Evolutionary conservation across 2,329 filamentous ascomycete species (phyloP).

Genomic region (Alternaria incomplexa): DNA sequence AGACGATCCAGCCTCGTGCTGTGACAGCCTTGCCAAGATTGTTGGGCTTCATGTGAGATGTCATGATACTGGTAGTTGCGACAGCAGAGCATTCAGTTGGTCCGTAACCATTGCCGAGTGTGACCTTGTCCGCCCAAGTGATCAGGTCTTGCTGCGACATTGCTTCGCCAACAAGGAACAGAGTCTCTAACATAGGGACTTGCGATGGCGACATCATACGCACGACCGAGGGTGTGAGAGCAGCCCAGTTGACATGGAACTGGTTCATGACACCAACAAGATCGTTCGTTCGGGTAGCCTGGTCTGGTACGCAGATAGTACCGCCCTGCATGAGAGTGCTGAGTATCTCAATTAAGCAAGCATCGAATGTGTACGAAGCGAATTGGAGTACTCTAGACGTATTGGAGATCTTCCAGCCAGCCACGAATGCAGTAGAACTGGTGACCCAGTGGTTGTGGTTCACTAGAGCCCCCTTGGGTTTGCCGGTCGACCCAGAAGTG

Average conservation of each 20-base stretch:
- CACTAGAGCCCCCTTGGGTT: constrained; percentile 67
- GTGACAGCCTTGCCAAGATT: constrained; percentile 45
- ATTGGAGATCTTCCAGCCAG: constrained; percentile 51
- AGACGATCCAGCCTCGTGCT: constrained; percentile 47
- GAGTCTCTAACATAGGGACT: constrained; percentile 32
- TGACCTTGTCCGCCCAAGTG: constrained; percentile 45
- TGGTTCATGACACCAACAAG: constrained; percentile 50
- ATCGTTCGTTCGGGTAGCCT: constrained; percentile 55
- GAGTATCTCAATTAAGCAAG: constrained; percentile 55
- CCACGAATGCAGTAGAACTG: constrained; percentile 34
- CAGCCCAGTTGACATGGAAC: constrained; percentile 50
- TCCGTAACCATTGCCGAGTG: constrained; percentile 50
- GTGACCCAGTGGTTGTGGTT: constrained; percentile 66
- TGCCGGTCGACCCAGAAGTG: constrained; percentile 62
- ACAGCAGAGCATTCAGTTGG: constrained; percentile 48
- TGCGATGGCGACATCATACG: constrained; percentile 38
- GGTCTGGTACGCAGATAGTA: constrained; percentile 57
- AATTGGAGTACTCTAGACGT: constrained; percentile 63
- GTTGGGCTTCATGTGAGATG: constrained; percentile 33
- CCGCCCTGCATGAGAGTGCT: constrained; percentile 55
- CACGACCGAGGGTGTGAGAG: constrained; percentile 53
- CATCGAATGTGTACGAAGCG: constrained; percentile 54
- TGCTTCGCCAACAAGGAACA: constrained; percentile 42
- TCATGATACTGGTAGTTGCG: constrained; percentile 42
- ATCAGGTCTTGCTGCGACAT: constrained; percentile 43